Conservation (phyloP, 495 filamentous ascomycete species). For the Penicillium robsamsonii region DNA sequence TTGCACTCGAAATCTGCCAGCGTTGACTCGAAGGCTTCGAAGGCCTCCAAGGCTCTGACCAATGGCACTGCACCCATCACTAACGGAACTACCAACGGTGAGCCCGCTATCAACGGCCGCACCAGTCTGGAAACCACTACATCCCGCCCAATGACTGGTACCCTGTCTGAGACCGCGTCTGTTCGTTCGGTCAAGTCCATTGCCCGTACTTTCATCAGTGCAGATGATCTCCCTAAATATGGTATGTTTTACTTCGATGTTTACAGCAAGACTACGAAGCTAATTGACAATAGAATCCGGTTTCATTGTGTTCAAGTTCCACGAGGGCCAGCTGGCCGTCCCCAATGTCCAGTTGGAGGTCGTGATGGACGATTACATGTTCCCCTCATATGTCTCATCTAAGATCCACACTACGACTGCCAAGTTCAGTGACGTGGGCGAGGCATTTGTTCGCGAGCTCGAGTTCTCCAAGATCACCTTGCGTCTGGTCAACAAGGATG, state of each 20-base stretch:
- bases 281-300: slow-evolving; percentile 67
- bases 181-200: slow-evolving; percentile 49
- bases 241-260: slow-evolving; percentile 42
- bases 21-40: slow-evolving; percentile 34
- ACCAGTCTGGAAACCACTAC: slow-evolving; percentile 38
- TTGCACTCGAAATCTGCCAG: slow-evolving; percentile 33
- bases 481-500: slow-evolving; percentile 70
- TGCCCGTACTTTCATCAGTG: slow-evolving; percentile 73
- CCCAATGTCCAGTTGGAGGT: slow-evolving; percentile 80
- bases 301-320: slow-evolving; percentile 89
- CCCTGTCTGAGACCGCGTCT: slow-evolving; percentile 40
- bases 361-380: slow-evolving; percentile 90
- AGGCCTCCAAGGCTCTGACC: slow-evolving; percentile 21
- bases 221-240: slow-evolving; percentile 76
- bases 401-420: slow-evolving; percentile 63
- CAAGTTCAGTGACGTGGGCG: slow-evolving; percentile 83
- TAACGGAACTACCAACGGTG: slow-evolving; percentile 30
- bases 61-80: slow-evolving; percentile 20
- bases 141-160: slow-evolving; percentile 27
- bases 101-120: slow-evolving; percentile 33
- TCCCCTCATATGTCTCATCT: slow-evolving; percentile 80
- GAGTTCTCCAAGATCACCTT: slow-evolving; percentile 93
- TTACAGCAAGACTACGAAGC: slow-evolving; percentile 1
- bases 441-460: slow-evolving; percentile 93
- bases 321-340: slow-evolving; percentile 78